phyloP scores from a whole-genome alignment of 371 early-diverging fungal species.

The Mucor velutinosus region DNA sequence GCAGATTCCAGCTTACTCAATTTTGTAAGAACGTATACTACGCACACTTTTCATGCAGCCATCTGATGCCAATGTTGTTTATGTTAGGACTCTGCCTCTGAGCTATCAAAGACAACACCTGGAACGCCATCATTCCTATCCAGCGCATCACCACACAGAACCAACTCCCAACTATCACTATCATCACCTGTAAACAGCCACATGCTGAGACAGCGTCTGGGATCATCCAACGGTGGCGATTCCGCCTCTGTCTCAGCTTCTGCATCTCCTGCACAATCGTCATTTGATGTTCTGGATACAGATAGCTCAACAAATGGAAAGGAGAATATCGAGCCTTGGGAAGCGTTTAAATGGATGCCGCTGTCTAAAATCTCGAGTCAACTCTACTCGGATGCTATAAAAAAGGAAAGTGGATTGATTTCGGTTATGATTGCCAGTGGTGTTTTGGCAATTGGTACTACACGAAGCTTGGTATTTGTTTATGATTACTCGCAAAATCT shows the following conservation, averaged over 20 bases:
- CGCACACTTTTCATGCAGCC: neutral
- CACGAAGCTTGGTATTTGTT: slow-evolving; percentile 69
- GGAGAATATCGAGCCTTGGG: slow-evolving; percentile 53
- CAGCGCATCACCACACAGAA: slow-evolving; percentile 17
- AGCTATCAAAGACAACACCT: slow-evolving; percentile 37
- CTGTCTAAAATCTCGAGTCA: slow-evolving; percentile 69
- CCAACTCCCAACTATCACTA: slow-evolving; percentile 13
- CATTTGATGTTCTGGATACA: slow-evolving; percentile 14
- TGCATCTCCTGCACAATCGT: slow-evolving; percentile 6
- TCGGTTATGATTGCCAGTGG: slow-evolving; percentile 64
- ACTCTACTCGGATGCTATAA: slow-evolving; percentile 63
- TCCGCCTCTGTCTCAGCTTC: neutral
- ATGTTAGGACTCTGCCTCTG: slow-evolving; percentile 45
- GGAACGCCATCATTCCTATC: slow-evolving; percentile 24
- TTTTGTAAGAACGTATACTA: slow-evolving; percentile 30
- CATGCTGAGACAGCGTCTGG: slow-evolving; percentile 14
- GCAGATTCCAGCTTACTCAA: slow-evolving; percentile 40
- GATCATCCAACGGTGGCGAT: slow-evolving; percentile 19
- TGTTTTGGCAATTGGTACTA: slow-evolving; percentile 77
- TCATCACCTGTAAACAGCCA: slow-evolving; percentile 9
- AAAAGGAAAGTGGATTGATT: slow-evolving; percentile 57
- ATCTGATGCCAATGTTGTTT: neutral
- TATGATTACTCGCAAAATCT: slow-evolving; percentile 72
- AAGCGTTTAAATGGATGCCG: slow-evolving; percentile 78
- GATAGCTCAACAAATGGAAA: neutral